phyloP scores from a whole-genome alignment of 345 rosid species.

The Eucalyptus sp. region DNA sequence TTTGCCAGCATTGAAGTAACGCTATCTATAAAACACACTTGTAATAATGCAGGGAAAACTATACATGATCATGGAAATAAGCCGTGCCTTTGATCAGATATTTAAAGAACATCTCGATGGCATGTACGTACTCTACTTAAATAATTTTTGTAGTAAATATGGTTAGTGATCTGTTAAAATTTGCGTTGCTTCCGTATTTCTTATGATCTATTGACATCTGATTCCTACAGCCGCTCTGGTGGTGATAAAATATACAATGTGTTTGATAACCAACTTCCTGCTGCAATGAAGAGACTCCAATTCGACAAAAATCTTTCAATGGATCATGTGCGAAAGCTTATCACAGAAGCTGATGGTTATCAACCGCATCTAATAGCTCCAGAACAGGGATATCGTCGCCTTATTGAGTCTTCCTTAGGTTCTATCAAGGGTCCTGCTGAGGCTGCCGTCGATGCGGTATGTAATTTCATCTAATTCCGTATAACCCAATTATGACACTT shows the following conservation, averaged over 20 bases:
- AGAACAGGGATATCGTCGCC: slow-evolving; percentile 94
- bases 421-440: slow-evolving; percentile 92
- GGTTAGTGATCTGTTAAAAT: background rate
- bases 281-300: slow-evolving; percentile 85
- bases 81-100: slow-evolving; percentile 85
- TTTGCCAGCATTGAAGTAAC: background rate
- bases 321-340: slow-evolving; percentile 78
- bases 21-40: background rate
- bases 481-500: background rate
- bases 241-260: slow-evolving; percentile 85
- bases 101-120: slow-evolving; percentile 96
- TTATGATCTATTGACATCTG: background rate
- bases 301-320: slow-evolving; percentile 84
- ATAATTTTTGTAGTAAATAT: background rate
- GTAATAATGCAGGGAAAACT: slow-evolving; percentile 57
- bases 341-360: slow-evolving; percentile 98
- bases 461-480: background rate
- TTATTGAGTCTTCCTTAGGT: slow-evolving; percentile 77
- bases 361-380: slow-evolving; percentile 98
- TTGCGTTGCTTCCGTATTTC: background rate
- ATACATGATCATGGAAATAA: slow-evolving; percentile 89
- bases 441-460: slow-evolving; percentile 93
- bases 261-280: slow-evolving; percentile 84
- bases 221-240: slow-evolving; percentile 73
- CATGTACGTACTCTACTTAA: slow-evolving; percentile 21